Base-by-base conservation (phyloP, 305 asterid species). In the Withania somnifera region DNA sequence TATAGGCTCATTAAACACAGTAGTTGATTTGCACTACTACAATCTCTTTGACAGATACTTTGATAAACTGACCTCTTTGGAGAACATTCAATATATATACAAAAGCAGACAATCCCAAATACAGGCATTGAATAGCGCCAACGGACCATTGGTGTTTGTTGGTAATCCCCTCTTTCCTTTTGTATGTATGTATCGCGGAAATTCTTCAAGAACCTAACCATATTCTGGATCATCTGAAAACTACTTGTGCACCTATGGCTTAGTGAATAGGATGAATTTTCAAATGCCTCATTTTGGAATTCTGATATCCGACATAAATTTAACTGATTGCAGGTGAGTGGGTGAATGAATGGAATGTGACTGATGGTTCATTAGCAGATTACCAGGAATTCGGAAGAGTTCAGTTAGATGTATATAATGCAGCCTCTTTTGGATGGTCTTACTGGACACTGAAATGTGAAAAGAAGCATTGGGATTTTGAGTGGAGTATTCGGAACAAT, bases 391-490 rank as follows among this genome's bases (percentile, higher is more conserved):
- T 88, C 56, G 98, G 95, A 78, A 82, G 83, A 83, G 92, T 95
- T 36, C 98, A 92, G 84, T 77, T 93, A 84, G 94, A 92, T 26
- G 90, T 90, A n/a, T 93, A 91, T 68, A 84, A 85, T 78, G 88
- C 89, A 17, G 98, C 98, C 77, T 91, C 97, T 6, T 93, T 93
- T 64, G 94, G 98, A 77, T 93, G 98, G 98, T 78, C 90, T 82
- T 92, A 91, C 75, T 93, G 95, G 98, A 92, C 95, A 0, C 85
- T 93, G 28, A 93, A 92, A 84, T 88, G 90, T 54, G 91, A 91
- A 50, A 60, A 83, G 78, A 77, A 91, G 86, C 97, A 92, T 84
- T 93, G 98, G 98, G 97, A 93, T 90, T 89, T 93, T 28, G 92
- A 92, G 83, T 93, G 98, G 98, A 92, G 91, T 58, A n/a, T 92